phyloP scores from a whole-genome alignment of 2,329 filamentous ascomycete genomes.

The Nannizziopsis barbatae region DNA sequence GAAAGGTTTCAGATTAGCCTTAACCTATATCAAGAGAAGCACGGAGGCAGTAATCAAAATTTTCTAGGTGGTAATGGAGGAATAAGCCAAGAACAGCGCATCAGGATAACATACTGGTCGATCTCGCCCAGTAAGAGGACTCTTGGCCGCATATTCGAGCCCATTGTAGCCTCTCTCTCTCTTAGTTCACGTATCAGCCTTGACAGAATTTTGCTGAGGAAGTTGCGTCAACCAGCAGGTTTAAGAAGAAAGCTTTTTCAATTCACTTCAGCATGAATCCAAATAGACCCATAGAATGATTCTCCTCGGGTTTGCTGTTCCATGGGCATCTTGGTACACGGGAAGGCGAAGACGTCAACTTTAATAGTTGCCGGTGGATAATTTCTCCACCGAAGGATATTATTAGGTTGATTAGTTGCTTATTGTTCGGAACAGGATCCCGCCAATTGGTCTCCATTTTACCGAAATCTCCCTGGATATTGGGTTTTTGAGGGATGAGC shows the following conservation, averaged over 20 bases:
- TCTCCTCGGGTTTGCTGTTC: too few species aligned
- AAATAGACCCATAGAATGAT: too few species aligned
- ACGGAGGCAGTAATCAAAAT: not conserved
- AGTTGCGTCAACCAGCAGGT: too few species aligned
- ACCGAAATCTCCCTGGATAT: not conserved
- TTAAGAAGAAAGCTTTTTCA: too few species aligned
- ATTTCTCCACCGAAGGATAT: not conserved
- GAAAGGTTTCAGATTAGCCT: constrained; percentile 1
- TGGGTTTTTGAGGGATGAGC: constrained; percentile 1
- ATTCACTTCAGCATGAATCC: too few species aligned
- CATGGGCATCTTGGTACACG: too few species aligned
- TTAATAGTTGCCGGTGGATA: not conserved
- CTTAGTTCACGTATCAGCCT: not conserved
- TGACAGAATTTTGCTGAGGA: not conserved
- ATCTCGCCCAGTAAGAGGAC: constrained; percentile 54
- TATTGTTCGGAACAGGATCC: not conserved
- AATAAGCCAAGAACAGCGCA: not conserved
- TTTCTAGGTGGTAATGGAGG: not conserved
- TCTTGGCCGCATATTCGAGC: constrained; percentile 39
- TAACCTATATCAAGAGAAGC: constrained; percentile 7
- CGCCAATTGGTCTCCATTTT: not conserved
- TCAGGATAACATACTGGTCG: constrained; percentile 45
- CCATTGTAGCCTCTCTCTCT: constrained; percentile 7
- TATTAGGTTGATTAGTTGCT: not conserved
- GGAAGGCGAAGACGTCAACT: not conserved